Base-by-base conservation (phyloP, 2,329 filamentous ascomycete genomes). In the Grosmannia clavigera region DNA sequence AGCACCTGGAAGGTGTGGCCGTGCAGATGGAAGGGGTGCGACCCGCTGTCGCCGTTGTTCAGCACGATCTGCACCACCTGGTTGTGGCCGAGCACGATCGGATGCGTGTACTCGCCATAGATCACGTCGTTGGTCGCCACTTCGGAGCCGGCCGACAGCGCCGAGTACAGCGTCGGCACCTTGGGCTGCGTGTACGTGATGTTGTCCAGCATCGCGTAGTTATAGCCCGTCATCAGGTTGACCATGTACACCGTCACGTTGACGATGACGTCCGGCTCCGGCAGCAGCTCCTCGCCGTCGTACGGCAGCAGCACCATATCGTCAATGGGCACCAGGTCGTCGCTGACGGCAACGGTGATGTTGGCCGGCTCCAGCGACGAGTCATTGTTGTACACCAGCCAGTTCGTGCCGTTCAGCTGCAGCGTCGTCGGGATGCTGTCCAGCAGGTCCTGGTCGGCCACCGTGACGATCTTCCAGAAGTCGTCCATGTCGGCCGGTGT, bases 161-260 rank as follows among this genome's bases (percentile, higher is more conserved):
- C 88, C 0, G 87, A 90, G 76, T 91, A 95, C 0, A 95, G 77
- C 0, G 86, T 84, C 0, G 90, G 91, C 0, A 95, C 90, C 69
- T 89, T 88, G 56, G 88, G 89, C 0, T 73, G 60, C 3, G 81
- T 80, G 70, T 92, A 95, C 35, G 87, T 90, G 64, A 90, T 82
- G 70, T 88, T 85, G 75, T 92, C 92, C 74, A 88, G 82, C 72
- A 85, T 85, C 62, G 83, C 85, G 60, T 77, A 77, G 68, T 77
- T 78, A 57, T 40, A 38, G 60, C 64, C 64, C 12, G 59, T 66
- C 48, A 76, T 77, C 12, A 90, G 77, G 62, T 86, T 84, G 66
- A 84, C 78, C 81, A 88, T 88, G 62, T 76, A 75, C 3, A 88
- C 78, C 62, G 81, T 76, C 3, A 94, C 76, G 52, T 80, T 79